Percentiles rank a stretch among this genome's conserved stretches.
These are phyloP conservation scores for Fusarium cicatricum DNA, from an alignment of 2,329 filamentous ascomycete genomes.

Conservation along the genomic window DNA sequence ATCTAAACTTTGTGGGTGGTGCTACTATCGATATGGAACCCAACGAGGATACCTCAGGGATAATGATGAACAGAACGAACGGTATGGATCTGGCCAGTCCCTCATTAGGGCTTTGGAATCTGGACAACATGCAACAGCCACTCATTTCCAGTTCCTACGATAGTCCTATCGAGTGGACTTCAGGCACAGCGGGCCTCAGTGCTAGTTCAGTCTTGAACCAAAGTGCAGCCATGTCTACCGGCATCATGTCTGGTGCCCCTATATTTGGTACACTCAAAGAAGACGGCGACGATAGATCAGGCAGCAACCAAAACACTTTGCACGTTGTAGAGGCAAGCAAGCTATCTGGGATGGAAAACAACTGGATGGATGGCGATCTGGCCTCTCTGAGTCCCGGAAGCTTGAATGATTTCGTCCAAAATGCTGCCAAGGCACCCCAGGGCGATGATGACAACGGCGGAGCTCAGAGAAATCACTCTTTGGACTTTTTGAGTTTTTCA, in stretches of 20 bases:
- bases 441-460: constrained; percentile 22
- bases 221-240: constrained; percentile 36
- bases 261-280: constrained; percentile 25
- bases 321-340: not conserved
- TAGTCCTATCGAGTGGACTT: constrained; percentile 40
- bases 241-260: constrained; percentile 35
- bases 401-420: constrained; percentile 45
- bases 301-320: not conserved
- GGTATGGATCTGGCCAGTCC: constrained; percentile 41
- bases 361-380: constrained; percentile 22
- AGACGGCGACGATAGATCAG: not conserved
- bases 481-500: constrained; percentile 52
- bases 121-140: constrained; percentile 35
- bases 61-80: constrained; percentile 24
- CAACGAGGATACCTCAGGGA: constrained; percentile 18
- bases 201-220: constrained; percentile 42
- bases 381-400: constrained; percentile 43
- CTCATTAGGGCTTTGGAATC: constrained; percentile 41
- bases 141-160: constrained; percentile 35
- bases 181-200: constrained; percentile 42
- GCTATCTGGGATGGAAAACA: constrained; percentile 11
- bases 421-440: constrained; percentile 39
- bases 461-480: constrained; percentile 46
- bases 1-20: constrained; percentile 42
- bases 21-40: constrained; percentile 42